These are phyloP conservation scores for Mycena vulgaris DNA, from an alignment of 768 basidiomycete species.

Conservation along the genomic window DNA sequence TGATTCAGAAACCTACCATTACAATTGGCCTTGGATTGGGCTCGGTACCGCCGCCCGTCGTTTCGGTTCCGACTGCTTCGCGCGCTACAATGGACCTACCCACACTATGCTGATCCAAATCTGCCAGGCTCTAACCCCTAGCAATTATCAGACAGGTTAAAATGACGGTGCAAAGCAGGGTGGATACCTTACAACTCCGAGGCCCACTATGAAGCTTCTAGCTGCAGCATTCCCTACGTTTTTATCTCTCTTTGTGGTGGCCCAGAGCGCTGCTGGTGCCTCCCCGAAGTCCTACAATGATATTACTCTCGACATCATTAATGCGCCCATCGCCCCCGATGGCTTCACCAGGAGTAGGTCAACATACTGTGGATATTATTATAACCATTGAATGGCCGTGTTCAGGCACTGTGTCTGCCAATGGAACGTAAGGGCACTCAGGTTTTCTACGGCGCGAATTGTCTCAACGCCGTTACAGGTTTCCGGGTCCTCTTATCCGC, in stretches of 20 bases:
- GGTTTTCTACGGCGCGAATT: neutral
- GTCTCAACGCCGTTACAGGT: neutral
- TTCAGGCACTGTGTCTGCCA: neutral
- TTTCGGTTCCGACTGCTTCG: conserved; percentile 3
- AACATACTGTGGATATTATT: neutral
- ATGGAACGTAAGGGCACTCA: neutral
- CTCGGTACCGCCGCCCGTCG: neutral
- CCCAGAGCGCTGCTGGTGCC: neutral
- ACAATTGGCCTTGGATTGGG: conserved; percentile 5
- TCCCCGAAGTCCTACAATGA: neutral
- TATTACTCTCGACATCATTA: conserved; percentile 40
- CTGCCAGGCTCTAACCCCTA: neutral
- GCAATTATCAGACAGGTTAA: neutral
- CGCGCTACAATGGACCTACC: neutral
- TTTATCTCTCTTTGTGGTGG: conserved; percentile 3
- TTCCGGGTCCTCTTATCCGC: conserved; percentile 24
- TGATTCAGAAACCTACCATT: neutral
- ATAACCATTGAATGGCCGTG: neutral
- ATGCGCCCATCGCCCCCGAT: conserved; percentile 40
- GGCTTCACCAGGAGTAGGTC: conserved; percentile 42
- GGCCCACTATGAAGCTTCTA: conserved; percentile 5
- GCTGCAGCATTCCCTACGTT: neutral
- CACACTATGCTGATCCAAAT: conserved; percentile 7
- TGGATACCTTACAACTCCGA: neutral
- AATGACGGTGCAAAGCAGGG: neutral